Evolutionary conservation across 2,329 filamentous ascomycete genomes (phyloP).

Genomic region (Shiraia sp.): DNA sequence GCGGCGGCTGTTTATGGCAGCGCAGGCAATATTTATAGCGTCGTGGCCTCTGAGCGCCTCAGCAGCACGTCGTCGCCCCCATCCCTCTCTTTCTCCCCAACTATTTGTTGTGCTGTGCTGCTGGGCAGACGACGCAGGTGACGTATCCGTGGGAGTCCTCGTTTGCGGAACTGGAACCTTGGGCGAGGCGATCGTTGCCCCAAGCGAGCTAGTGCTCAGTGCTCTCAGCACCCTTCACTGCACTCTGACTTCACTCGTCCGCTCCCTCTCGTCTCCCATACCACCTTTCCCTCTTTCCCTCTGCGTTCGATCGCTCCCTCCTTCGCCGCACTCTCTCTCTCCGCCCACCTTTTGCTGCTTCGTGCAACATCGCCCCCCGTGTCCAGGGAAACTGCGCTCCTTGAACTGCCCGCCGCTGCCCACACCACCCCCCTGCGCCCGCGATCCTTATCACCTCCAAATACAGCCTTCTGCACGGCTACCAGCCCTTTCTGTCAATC

Average conservation of each 20-base stretch:
- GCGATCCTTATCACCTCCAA: constrained; percentile 41
- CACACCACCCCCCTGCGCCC: constrained; percentile 38
- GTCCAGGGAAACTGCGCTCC: constrained; percentile 44
- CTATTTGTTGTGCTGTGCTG: constrained; percentile 9
- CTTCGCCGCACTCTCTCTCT: constrained; percentile 44
- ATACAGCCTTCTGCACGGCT: constrained; percentile 15
- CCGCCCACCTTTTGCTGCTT: constrained; percentile 35
- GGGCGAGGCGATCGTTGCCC: constrained; percentile 29
- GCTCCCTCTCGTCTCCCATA: constrained; percentile 15
- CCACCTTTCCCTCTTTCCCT: constrained; percentile 22
- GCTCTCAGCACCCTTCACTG: constrained; percentile 19
- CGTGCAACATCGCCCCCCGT: constrained; percentile 28
- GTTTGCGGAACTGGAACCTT: constrained; percentile 26
- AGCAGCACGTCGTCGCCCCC: constrained; percentile 5
- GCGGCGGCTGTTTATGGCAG: not conserved
- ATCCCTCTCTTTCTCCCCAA: constrained; percentile 6
- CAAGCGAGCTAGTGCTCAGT: constrained; percentile 22
- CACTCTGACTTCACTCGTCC: constrained; percentile 22
- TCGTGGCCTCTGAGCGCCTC: constrained; percentile 8
- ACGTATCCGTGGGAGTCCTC: constrained; percentile 24
- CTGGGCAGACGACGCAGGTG: constrained; percentile 30
- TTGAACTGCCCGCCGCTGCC: constrained; percentile 40
- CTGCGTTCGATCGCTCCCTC: constrained; percentile 42
- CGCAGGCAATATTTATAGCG: constrained; percentile 18
- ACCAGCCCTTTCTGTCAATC: constrained; percentile 25